Conservation (phyloP, 768 basidiomycete species). For the Boletus bicolor region DNA sequence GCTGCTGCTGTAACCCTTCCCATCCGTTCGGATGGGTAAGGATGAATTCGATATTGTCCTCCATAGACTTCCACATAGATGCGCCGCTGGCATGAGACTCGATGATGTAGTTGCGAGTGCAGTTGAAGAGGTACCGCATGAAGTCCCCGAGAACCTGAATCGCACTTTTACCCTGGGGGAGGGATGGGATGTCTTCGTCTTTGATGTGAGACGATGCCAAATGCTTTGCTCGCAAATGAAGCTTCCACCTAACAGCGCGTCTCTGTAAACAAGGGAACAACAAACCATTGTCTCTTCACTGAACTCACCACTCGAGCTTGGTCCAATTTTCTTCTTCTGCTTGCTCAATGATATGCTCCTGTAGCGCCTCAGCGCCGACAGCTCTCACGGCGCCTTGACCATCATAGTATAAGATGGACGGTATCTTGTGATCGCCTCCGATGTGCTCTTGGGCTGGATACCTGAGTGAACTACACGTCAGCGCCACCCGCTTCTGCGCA, state of each 20-base stretch:
- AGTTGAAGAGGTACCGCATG: slow-evolving; percentile 27
- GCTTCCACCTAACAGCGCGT: slow-evolving; percentile 27
- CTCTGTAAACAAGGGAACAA: background rate
- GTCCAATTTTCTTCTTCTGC: slow-evolving; percentile 37
- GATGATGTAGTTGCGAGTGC: slow-evolving; percentile 20
- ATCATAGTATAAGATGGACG: slow-evolving; percentile 48
- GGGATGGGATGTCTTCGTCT: slow-evolving; percentile 22
- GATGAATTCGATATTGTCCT: slow-evolving; percentile 21
- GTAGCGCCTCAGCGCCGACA: slow-evolving; percentile 41
- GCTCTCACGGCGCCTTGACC: slow-evolving; percentile 36
- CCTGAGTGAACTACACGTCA: slow-evolving; percentile 22
- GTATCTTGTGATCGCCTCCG: slow-evolving; percentile 49
- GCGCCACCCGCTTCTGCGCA: background rate
- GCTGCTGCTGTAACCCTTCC: slow-evolving; percentile 29
- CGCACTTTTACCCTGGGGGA: slow-evolving; percentile 21
- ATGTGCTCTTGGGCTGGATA: slow-evolving; percentile 46
- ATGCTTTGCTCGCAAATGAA: slow-evolving; percentile 34
- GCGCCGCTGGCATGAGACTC: slow-evolving; percentile 28
- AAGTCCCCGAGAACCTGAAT: slow-evolving; percentile 26
- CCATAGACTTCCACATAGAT: slow-evolving; percentile 24
- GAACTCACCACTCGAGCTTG: slow-evolving; percentile 39
- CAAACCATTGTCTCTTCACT: too few species aligned
- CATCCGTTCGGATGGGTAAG: slow-evolving; percentile 33
- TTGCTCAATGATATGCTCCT: slow-evolving; percentile 33
- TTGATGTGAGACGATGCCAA: slow-evolving; percentile 22